Percentiles rank a stretch among this genome's conserved stretches.
Evolutionary conservation across 1,139 yeast species (phyloP).

Genomic region (Lodderomyces theae): DNA sequence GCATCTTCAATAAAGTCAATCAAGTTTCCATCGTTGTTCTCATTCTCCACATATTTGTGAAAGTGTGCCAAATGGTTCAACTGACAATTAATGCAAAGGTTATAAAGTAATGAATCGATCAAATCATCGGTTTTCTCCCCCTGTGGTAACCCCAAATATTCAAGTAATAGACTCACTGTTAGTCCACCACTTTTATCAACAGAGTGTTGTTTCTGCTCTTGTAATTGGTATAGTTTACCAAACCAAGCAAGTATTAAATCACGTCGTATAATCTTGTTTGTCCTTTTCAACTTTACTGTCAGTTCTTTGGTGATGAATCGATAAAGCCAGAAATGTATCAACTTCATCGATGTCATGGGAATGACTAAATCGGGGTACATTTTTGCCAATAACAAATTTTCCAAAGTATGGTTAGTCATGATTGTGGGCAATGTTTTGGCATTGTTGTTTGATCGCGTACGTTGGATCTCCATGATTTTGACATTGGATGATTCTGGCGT

Average conservation of each 20-base stretch:
- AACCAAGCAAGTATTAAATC: constrained; percentile 21
- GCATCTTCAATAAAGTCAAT: constrained; percentile 12
- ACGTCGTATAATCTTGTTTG: constrained; percentile 15
- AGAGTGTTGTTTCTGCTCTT: constrained; percentile 4
- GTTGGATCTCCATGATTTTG: constrained; percentile 37
- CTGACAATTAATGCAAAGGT: constrained; percentile 26
- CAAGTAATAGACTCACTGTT: constrained; percentile 12
- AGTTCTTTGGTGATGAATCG: constrained; percentile 27
- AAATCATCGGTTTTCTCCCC: constrained; percentile 38
- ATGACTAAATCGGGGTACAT: constrained; percentile 17
- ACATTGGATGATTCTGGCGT: constrained; percentile 16
- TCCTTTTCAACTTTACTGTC: constrained; percentile 14
- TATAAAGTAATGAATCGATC: constrained; percentile 38
- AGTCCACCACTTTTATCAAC: neutral
- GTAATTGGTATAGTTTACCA: constrained; percentile 9
- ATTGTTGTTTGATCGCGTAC: constrained; percentile 36
- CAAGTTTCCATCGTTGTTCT: constrained; percentile 12
- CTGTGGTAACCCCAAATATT: constrained; percentile 11
- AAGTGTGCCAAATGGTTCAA: constrained; percentile 18
- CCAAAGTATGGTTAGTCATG: constrained; percentile 35
- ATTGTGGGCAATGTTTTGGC: constrained; percentile 40
- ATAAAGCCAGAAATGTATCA: constrained; percentile 40
- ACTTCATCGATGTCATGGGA: constrained; percentile 36
- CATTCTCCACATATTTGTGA: constrained; percentile 1
- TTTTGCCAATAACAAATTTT: constrained; percentile 26